Base-by-base conservation (phyloP, 2,329 filamentous ascomycete species). In the Beauveria asiatica region DNA sequence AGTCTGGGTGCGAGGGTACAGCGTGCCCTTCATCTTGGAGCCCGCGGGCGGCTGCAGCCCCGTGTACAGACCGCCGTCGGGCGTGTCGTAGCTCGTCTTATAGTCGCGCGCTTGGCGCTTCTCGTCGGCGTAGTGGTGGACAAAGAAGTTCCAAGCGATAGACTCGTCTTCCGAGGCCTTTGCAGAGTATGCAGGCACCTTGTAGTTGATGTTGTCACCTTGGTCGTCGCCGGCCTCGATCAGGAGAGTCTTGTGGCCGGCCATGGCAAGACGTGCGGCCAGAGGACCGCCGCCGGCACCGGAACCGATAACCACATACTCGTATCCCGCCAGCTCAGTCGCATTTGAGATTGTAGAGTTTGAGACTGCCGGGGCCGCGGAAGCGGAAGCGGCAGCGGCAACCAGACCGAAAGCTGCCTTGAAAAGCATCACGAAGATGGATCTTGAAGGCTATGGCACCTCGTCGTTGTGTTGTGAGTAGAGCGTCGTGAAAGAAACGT, bases 71-170 rank as follows among this genome's bases (percentile, higher is more conserved):
- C 70, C 68, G 16, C 81, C 82, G 51, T 79, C 70, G 0, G 78
- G 73, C 0, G 80, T 81, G 9, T 76, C 67, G 67, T 84, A 87
- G 1, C 80, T 79, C 51, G 82, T 80, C 74, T 87, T 87, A 65
- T 73, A 80, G 67, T 87, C 83, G 56, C 75, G 74, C 23, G 78
- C 74, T 63, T 84, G 80, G 42, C 79, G 75, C 23, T 71, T 69
- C 49, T 81, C 72, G 62, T 86, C 77, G 9, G 76, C 73, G 66
- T 85, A 86, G 69, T 87, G 84, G 50, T 78, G 77, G n/a, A 85
- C 81, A 64, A 81, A 87, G 71, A 82, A 87, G 69, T 85, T 80
- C 84, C 84, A 88, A 50, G 76, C 73, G 64, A 84, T 76, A 19
- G 77, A 75, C 25, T 75, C 74, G 62, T 85, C 80, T 65, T 86